Base-by-base conservation (phyloP, 2,329 filamentous ascomycete species). In the Colletotrichum tropicicola region DNA sequence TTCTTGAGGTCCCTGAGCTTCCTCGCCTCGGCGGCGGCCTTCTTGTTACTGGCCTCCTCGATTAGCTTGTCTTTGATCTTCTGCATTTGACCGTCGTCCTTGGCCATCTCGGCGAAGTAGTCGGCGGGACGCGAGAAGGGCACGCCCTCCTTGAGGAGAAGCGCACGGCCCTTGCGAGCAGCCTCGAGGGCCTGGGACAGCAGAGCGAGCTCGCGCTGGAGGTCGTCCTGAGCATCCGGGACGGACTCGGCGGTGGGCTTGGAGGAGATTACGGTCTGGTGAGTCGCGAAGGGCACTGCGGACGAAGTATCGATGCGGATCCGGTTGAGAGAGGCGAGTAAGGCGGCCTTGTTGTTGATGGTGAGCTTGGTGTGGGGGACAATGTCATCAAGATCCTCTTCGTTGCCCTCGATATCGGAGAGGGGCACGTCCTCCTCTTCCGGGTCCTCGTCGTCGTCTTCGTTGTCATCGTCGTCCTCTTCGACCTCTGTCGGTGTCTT, bases 91-190 rank as follows among this genome's bases (percentile, higher is more conserved):
- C 97, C 95, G 76, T 99, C 96, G 73, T 91, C 93, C 88, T 98
- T 98, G 73, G 98, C 91, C 94, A 98, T 99, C 85, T 99, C 96
- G 45, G 96, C 96, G 73, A 99, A 99, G 82, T 97, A 99, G 81
- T 99, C 96, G 59, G 88, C 90, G 4, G 96, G 96, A 9, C 96
- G 88, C 27, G 93, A 91, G 80, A 99, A 99, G 6, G 92, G 88
- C 1, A 95, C 86, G 8, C 91, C 91, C 78, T 98, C 95, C 68
- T 91, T 90, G 74, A 92, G 91, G 23, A 99, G 85, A 67, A 90
- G 82, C n/a, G 82, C 78, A 59, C 95, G 91, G 3, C 89, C 96
- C 65, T 88, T 82, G 69, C 90, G 87, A 4, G 91, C 93, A 1
- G 93, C 93, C 35, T 92, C 89, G 39, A 97, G 87, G 49, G 91